Conservation (phyloP, 352 stramenopile species). For the Phytophthora pisi region DNA sequence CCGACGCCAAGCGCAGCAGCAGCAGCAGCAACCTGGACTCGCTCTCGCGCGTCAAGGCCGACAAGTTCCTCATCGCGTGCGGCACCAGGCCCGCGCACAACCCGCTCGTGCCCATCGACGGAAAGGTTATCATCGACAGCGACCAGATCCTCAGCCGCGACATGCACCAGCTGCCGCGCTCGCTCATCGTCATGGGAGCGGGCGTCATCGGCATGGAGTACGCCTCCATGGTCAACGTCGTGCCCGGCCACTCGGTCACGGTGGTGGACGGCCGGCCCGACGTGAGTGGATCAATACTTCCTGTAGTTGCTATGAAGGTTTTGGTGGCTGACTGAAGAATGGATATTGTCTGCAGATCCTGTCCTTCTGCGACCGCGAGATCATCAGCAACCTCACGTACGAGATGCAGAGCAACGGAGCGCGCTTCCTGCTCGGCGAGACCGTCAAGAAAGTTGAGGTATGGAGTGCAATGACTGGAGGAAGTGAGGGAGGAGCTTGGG, state of each 20-base stretch:
- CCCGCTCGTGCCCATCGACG: slow-evolving; percentile 81
- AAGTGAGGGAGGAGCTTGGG: background rate
- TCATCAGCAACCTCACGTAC: slow-evolving; percentile 88
- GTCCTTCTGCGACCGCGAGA: slow-evolving; percentile 86
- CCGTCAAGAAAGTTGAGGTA: slow-evolving; percentile 74
- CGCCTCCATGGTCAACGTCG: slow-evolving; percentile 90
- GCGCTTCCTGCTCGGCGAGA: slow-evolving; percentile 86
- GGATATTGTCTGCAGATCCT: slow-evolving; percentile 51
- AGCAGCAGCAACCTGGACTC: slow-evolving; percentile 33
- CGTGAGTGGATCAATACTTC: slow-evolving; percentile 29
- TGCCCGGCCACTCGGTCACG: slow-evolving; percentile 86
- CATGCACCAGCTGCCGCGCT: slow-evolving; percentile 72
- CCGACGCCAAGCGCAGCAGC: slow-evolving; percentile 17
- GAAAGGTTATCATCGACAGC: slow-evolving; percentile 82
- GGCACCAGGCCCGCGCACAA: slow-evolving; percentile 84
- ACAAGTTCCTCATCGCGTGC: slow-evolving; percentile 88
- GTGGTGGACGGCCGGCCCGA: slow-evolving; percentile 84
- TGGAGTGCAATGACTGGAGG: background rate
- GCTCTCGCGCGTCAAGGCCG: slow-evolving; percentile 54
- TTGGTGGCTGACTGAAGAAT: slow-evolving; percentile 4
- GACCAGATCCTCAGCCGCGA: slow-evolving; percentile 79
- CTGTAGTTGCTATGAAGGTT: background rate
- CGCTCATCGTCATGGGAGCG: slow-evolving; percentile 82
- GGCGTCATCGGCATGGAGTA: slow-evolving; percentile 93
- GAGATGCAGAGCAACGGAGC: slow-evolving; percentile 90